Base-by-base conservation (phyloP, 2,329 filamentous ascomycete species). In the Pseudophaeomoniella oleicola region DNA sequence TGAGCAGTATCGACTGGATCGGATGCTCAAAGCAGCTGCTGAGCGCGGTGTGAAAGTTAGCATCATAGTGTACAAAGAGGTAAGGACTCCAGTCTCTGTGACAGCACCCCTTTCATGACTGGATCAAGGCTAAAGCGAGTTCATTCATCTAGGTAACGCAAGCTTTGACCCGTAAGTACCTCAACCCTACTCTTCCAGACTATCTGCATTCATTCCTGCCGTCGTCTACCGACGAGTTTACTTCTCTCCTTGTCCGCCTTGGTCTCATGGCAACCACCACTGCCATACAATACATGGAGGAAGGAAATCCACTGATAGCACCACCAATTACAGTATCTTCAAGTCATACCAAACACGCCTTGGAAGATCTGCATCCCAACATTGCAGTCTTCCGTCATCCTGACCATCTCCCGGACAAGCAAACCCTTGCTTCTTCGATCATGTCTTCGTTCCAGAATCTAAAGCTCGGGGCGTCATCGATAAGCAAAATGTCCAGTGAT, bases 41-140 rank as follows among this genome's bases (percentile, higher is more conserved):
- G 71, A 88, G 58, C 74, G 86, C 31, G 87, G 86, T 30, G 86
- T 94, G 32, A 75, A 80, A 47, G 68, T 94, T 47, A 80, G 87
- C 48, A 69, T 93, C 36, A 86, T 94, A 37, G 83, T 94, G 9
- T 94, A 94, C 63, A 94, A 93, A 60, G 87, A 94, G 59, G 78
- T 82, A 11, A 69, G 31, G n/a, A n/a, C n/a, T n/a, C n/a, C n/a
- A n/a, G n/a, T n/a, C n/a, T n/a, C n/a, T n/a, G n/a, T n/a, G n/a
- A n/a, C n/a, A n/a, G n/a, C n/a, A n/a, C n/a, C n/a, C n/a, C n/a
- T n/a, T n/a, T n/a, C n/a, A n/a, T n/a, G n/a, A n/a, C n/a, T n/a
- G n/a, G n/a, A n/a, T n/a, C n/a, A n/a, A n/a, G n/a, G n/a, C n/a
- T n/a, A n/a, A n/a, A n/a, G n/a, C n/a, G n/a, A n/a, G n/a, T n/a